Evolutionary conservation across 805 yeast species (phyloP).

Genomic region (Starmerella apicola): DNA sequence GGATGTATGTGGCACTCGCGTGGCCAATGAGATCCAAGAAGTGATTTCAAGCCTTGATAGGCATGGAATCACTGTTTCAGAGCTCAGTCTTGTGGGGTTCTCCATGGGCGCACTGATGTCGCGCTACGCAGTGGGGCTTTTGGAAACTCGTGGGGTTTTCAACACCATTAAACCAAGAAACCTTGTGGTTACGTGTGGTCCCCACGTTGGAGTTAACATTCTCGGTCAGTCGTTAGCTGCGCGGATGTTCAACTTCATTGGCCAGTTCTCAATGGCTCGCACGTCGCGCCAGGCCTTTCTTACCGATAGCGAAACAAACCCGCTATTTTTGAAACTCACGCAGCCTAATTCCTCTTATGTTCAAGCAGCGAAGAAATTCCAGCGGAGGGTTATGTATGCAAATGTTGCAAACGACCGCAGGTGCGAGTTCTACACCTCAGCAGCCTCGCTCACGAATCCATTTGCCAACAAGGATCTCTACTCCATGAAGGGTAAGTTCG

Average conservation of each 20-base stretch:
- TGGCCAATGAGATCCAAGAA: constrained; percentile 49
- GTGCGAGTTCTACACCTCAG: constrained; percentile 74
- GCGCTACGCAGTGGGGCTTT: constrained; percentile 67
- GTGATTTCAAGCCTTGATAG: constrained; percentile 26
- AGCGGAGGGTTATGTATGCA: constrained; percentile 49
- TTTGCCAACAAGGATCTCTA: constrained; percentile 6
- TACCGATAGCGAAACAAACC: constrained; percentile 27
- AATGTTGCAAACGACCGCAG: constrained; percentile 71
- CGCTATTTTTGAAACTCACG: constrained; percentile 57
- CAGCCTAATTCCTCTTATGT: constrained; percentile 47
- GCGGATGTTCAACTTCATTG: constrained; percentile 46
- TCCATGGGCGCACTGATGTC: constrained; percentile 81
- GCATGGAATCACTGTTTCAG: constrained; percentile 34
- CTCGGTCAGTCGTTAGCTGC: constrained; percentile 41
- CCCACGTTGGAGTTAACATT: constrained; percentile 57
- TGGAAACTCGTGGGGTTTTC: constrained; percentile 42
- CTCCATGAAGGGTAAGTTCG: constrained; percentile 16
- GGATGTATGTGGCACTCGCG: constrained; percentile 69
- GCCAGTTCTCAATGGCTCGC: constrained; percentile 52
- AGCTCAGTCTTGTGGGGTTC: constrained; percentile 72
- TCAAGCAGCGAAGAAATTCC: constrained; percentile 43
- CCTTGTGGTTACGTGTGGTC: constrained; percentile 52
- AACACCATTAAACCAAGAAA: constrained; percentile 43
- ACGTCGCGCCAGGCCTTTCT: constrained; percentile 68
- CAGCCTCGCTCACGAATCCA: constrained; percentile 36